phyloP scores from a whole-genome alignment of 805 yeast species.

The Zygoascus ofunaensis region DNA sequence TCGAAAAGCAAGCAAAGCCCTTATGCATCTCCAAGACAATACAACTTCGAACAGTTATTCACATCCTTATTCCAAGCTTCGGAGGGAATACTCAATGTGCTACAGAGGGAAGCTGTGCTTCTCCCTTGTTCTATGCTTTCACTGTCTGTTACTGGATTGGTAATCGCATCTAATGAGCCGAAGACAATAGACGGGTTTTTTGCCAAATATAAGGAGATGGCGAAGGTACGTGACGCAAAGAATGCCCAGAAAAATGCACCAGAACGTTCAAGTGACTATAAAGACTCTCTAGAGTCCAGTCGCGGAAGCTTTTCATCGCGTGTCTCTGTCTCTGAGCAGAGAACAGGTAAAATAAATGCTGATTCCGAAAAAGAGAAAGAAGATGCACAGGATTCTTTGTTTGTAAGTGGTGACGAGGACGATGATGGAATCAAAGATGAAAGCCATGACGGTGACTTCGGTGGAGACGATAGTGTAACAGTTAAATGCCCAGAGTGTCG shows the following conservation, averaged over 20 bases:
- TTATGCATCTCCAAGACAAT: conserved; percentile 9
- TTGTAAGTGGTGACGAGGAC: conserved; percentile 13
- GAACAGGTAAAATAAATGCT: too few species aligned
- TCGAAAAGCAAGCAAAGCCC: conserved; percentile 19
- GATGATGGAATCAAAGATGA: neutral
- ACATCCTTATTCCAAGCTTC: neutral
- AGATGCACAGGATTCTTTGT: conserved; percentile 7
- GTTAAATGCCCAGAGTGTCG: conserved; percentile 26
- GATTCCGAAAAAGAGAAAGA: too few species aligned
- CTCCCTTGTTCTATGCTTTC: conserved; percentile 3
- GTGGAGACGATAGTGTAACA: conserved; percentile 1
- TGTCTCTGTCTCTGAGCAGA: too few species aligned
- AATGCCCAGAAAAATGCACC: too few species aligned
- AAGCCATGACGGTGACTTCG: neutral
- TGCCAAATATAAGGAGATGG: neutral
- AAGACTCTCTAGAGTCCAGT: too few species aligned
- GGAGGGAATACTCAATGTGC: neutral
- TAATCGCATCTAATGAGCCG: neutral
- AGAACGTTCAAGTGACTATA: too few species aligned
- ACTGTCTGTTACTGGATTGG: conserved; percentile 2
- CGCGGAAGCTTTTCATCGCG: too few species aligned
- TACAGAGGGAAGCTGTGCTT: neutral
- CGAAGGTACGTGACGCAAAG: neutral
- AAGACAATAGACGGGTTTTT: conserved; percentile 3
- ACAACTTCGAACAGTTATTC: conserved; percentile 7